Base-by-base conservation (phyloP, 345 rosid genomes). In the Aegle marmelos region DNA sequence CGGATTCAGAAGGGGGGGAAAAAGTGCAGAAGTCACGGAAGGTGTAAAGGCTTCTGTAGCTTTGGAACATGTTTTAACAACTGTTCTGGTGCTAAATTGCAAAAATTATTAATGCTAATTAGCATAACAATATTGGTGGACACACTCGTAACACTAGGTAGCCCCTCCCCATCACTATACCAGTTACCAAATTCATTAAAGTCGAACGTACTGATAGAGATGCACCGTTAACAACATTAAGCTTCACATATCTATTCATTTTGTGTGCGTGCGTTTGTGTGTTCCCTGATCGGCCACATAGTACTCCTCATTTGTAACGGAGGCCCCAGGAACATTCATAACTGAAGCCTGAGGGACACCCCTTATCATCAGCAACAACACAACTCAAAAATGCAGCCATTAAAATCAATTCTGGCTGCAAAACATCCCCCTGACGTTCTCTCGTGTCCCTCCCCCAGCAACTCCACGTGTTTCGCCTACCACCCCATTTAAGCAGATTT, bases 261-360 rank as follows among this genome's bases (percentile, higher is more conserved):
- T 4, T 41, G 1, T 17, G 22, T 50, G 39, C 36, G 81, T 58
- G 74, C 71, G n/a, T n/a, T n/a, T n/a, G n/a, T n/a, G n/a, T n/a
- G n/a, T n/a, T n/a, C n/a, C 34, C 28, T 36, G 25, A 37, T 34
- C 9, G 60, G 81, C 78, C 82, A 80, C 83, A 80, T 80, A 59
- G 28, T 45, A 45, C 50, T 13, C 73, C 53, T 54, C 53, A 17
- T 27, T 30, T 9, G 56, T 21, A 7, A 30, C 39, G 4, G 25
- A 33, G 59, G 33, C 10, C 48, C 9, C 13, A 41, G 48, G 45
- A 11, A 37, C 41, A 37, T 48, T 48, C 11, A 2, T 39, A 39
- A 9, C 45, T 9, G 13, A 9, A 13, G 45, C 13, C 13, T 2
- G 45, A 41, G 50, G 37, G 16, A 39, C n/a, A 45, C 22, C 56